These are phyloP conservation scores for Amaranthus palmeri DNA, from an alignment of 148 eudicot species.

Conservation along the genomic window DNA sequence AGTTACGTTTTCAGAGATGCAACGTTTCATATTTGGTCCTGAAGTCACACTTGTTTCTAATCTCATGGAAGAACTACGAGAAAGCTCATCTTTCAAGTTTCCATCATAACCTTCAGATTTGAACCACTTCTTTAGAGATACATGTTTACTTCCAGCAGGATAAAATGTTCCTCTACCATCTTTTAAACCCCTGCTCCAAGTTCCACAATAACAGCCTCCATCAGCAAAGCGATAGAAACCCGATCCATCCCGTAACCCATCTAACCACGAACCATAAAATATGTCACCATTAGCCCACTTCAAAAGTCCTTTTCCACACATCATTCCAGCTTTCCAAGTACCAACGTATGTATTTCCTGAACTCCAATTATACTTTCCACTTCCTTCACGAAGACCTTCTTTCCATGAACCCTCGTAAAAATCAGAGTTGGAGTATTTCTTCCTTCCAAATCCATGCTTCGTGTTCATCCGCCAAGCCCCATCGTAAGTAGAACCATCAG, in stretches of 20 bases:
- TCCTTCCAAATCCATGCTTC: constrained; percentile 78
- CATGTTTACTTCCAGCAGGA: constrained; percentile 68
- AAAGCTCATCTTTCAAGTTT: constrained; percentile 28
- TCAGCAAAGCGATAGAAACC: constrained; percentile 73
- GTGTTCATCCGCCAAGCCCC: constrained; percentile 86
- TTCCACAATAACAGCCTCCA: constrained; percentile 84
- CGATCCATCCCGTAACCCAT: constrained; percentile 78
- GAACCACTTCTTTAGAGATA: constrained; percentile 45
- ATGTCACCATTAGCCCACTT: constrained; percentile 86
- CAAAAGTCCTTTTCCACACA: constrained; percentile 86
- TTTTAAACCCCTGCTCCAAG: constrained; percentile 82
- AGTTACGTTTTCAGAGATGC: constrained; percentile 49
- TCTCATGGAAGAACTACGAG: constrained; percentile 36
- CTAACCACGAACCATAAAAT: constrained; percentile 88
- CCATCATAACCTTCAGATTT: constrained; percentile 42
- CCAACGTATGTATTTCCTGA: constrained; percentile 71
- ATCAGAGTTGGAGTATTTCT: constrained; percentile 66
- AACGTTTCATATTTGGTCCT: constrained; percentile 39
- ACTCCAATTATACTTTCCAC: constrained; percentile 73
- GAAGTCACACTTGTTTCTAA: constrained; percentile 29
- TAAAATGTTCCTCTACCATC: constrained; percentile 89
- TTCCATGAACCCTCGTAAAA: constrained; percentile 88
- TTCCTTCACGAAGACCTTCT: constrained; percentile 83
- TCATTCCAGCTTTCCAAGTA: constrained; percentile 75
- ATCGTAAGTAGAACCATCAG: constrained; percentile 58